phyloP scores from a whole-genome alignment of 78 protist species.

The Protostelium mycophagum region DNA sequence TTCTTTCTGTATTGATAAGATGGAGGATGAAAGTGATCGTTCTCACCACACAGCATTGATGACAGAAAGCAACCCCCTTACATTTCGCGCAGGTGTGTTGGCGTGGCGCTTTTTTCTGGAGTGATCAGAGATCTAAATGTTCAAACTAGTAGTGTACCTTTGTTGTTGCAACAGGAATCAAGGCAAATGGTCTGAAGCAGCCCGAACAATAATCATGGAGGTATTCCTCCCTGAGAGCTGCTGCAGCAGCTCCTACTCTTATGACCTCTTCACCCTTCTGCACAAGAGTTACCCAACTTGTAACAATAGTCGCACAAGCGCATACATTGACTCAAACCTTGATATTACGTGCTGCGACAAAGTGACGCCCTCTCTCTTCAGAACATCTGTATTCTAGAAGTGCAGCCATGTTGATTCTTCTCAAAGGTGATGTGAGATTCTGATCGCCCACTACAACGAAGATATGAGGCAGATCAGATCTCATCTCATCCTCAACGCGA shows the following conservation, averaged over 20 bases:
- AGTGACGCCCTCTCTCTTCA: background rate
- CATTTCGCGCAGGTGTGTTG: background rate
- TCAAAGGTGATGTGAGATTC: no score
- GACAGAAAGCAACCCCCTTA: background rate
- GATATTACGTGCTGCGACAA: background rate
- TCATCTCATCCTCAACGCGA: no score
- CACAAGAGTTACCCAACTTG: background rate
- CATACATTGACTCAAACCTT: background rate
- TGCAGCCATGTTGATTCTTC: background rate
- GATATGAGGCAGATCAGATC: no score
- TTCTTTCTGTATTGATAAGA: background rate
- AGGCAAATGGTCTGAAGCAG: background rate
- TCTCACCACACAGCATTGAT: background rate
- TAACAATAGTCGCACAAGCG: no score
- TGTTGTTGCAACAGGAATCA: background rate
- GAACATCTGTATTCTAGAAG: background rate
- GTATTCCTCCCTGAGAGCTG: background rate
- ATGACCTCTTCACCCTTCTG: background rate
- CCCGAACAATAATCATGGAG: background rate
- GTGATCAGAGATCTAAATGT: background rate
- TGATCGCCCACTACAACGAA: no score
- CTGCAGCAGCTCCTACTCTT: background rate
- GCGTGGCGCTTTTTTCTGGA: background rate
- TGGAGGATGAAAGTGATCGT: background rate
- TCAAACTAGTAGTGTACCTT: background rate